Conservation (phyloP, 1,284 basidiomycete species). For the Tilletia setariae region DNA sequence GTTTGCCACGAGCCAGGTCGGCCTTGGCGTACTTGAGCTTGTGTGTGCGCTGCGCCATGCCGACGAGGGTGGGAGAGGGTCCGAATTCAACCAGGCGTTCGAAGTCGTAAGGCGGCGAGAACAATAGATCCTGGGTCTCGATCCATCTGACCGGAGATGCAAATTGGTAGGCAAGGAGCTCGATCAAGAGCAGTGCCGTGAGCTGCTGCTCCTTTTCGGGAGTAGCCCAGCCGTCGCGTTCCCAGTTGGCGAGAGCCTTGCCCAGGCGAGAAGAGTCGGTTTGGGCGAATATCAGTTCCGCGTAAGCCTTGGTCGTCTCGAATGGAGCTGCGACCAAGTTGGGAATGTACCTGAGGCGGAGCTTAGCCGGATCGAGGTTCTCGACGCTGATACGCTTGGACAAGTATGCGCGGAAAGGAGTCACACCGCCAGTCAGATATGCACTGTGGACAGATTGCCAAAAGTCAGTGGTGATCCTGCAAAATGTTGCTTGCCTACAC, state of each 20-base stretch:
- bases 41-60: constrained; percentile 90
- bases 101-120: constrained; percentile 74
- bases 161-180: constrained; percentile 93
- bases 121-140: constrained; percentile 93
- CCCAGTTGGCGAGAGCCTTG: constrained; percentile 88
- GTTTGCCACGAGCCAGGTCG: constrained; percentile 79
- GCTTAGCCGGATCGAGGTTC: constrained; percentile 71
- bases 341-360: constrained; percentile 72
- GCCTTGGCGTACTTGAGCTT: constrained; percentile 91
- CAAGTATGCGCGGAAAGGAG: constrained; percentile 90
- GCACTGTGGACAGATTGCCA: too few species aligned
- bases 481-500: too few species aligned
- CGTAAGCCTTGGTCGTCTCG: constrained; percentile 81
- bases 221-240: constrained; percentile 81
- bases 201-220: constrained; percentile 81
- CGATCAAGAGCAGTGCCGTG: constrained; percentile 91
- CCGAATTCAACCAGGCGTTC: constrained; percentile 94
- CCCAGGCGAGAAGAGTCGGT: constrained; percentile 78
- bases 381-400: constrained; percentile 93
- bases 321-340: constrained; percentile 95
- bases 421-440: constrained; percentile 90
- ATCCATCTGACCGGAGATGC: constrained; percentile 79
- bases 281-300: constrained; percentile 69
- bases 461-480: too few species aligned
- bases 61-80: constrained; percentile 89